Conservation (phyloP, 75 land plant species). For the Cupressus sempervirens region DNA sequence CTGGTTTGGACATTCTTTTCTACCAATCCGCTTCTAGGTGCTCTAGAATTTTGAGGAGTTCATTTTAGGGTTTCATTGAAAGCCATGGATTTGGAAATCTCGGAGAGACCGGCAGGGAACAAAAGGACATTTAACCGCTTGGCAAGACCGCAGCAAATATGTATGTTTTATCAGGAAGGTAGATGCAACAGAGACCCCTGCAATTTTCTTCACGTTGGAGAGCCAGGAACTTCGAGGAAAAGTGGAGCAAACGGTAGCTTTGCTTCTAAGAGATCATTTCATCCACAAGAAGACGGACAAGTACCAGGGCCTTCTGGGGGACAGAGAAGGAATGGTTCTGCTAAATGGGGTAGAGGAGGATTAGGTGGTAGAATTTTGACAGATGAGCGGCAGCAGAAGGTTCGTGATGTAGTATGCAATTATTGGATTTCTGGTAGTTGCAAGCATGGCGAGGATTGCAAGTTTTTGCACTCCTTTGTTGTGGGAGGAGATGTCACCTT, state of each 20-base stretch:
- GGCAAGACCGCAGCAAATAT: conserved; percentile 37
- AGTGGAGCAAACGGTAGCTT: neutral
- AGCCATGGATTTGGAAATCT: conserved; percentile 25
- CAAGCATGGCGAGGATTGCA: conserved; percentile 66
- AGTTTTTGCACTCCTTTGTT: conserved; percentile 68
- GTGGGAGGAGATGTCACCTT: conserved; percentile 51
- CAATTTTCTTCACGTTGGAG: conserved; percentile 56
- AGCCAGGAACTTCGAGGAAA: conserved; percentile 15
- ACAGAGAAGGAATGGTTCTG: conserved; percentile 14
- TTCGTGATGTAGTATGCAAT: conserved; percentile 49
- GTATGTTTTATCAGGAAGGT: conserved; percentile 71
- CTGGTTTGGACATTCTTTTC: neutral
- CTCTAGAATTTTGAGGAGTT: neutral
- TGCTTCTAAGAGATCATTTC: conserved; percentile 9
- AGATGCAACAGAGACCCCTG: conserved; percentile 71
- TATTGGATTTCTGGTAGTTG: conserved; percentile 75
- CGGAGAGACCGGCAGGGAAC: conserved; percentile 9
- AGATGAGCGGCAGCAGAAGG: conserved; percentile 6
- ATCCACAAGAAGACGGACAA: neutral
- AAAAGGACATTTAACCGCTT: conserved; percentile 14
- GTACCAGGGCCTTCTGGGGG: conserved; percentile 9
- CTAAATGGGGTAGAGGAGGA: conserved; percentile 31
- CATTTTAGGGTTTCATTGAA: neutral
- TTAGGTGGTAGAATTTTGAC: conserved; percentile 14
- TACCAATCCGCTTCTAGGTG: neutral